These are phyloP conservation scores for Xylariaceae sp. DNA, from an alignment of 2,329 filamentous ascomycete genomes.

Conservation along the genomic window DNA sequence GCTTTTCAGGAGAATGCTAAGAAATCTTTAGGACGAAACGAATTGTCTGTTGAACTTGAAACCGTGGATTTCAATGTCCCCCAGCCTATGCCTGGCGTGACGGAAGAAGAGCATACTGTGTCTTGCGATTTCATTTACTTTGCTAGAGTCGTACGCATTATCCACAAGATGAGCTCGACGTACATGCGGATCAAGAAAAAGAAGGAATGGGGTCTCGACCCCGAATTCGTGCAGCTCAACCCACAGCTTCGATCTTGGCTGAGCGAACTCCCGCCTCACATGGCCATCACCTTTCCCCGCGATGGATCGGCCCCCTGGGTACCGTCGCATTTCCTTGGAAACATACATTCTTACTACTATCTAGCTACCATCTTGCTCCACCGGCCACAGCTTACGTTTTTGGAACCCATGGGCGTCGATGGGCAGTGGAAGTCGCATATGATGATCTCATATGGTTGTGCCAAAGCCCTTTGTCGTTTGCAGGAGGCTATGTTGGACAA, in stretches of 20 bases:
- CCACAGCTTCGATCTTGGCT: conserved; percentile 72
- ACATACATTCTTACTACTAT: conserved; percentile 85
- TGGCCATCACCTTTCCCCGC: conserved; percentile 69
- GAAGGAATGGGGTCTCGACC: conserved; percentile 82
- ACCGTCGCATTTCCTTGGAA: conserved; percentile 80
- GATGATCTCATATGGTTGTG: conserved; percentile 76
- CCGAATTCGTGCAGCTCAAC: conserved; percentile 74
- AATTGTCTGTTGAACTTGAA: conserved; percentile 69
- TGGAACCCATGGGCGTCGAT: conserved; percentile 64
- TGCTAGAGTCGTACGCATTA: conserved; percentile 68
- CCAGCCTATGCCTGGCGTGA: conserved; percentile 57
- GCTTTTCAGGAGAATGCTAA: conserved; percentile 7
- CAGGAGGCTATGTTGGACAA: conserved; percentile 76
- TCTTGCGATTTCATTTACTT: conserved; percentile 82
- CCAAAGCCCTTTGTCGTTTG: conserved; percentile 77
- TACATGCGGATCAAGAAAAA: conserved; percentile 67
- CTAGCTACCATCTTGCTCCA: conserved; percentile 81
- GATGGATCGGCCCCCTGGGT: conserved; percentile 81
- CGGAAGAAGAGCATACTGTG: conserved; percentile 70
- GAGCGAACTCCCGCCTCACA: conserved; percentile 68
- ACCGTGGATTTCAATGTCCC: conserved; percentile 70
- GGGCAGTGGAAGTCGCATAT: conserved; percentile 85
- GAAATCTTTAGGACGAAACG: conserved; percentile 59
- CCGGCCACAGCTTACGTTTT: conserved; percentile 74
- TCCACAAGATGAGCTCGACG: conserved; percentile 69